phyloP scores from a whole-genome alignment of 352 stramenopile species.

The Pythium chondricola region DNA sequence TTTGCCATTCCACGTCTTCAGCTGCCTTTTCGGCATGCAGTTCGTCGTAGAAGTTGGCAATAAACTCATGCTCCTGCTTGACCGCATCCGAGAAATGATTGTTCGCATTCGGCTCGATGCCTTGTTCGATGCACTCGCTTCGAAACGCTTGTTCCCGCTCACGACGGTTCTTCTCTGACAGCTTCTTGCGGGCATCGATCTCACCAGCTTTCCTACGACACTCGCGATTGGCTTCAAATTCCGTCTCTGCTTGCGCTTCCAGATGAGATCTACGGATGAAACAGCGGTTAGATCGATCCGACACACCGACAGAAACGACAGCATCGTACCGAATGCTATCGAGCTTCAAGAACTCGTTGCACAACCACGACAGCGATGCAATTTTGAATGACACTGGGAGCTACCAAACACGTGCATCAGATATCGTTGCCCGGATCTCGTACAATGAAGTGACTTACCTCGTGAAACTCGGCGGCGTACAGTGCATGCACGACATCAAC shows the following conservation, averaged over 20 bases:
- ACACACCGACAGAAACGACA: background rate
- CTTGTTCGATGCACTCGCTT: constrained; percentile 24
- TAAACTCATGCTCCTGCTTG: constrained; percentile 29
- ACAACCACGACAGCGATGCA: constrained; percentile 23
- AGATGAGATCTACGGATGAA: constrained; percentile 19
- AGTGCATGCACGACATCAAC: constrained; percentile 61
- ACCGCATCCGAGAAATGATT: constrained; percentile 32
- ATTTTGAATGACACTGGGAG: constrained; percentile 24
- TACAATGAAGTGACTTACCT: constrained; percentile 24
- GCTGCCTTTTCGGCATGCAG: constrained; percentile 18
- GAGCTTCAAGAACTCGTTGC: constrained; percentile 24
- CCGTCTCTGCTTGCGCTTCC: constrained; percentile 23
- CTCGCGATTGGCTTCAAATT: constrained; percentile 26
- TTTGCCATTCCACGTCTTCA: constrained; percentile 20
- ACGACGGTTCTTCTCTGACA: constrained; percentile 22
- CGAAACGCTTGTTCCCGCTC: constrained; percentile 25
- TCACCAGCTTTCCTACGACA: constrained; percentile 23
- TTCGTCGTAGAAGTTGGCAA: constrained; percentile 28
- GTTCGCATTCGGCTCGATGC: constrained; percentile 32
- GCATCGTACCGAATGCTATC: constrained; percentile 22
- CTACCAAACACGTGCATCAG: constrained; percentile 7
- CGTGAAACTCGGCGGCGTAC: constrained; percentile 63
- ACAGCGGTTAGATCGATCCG: background rate
- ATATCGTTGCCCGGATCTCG: no score
- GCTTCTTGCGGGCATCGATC: constrained; percentile 19